Base-by-base conservation (phyloP, 768 basidiomycete genomes). In the Amanita pseudoporphyria region DNA sequence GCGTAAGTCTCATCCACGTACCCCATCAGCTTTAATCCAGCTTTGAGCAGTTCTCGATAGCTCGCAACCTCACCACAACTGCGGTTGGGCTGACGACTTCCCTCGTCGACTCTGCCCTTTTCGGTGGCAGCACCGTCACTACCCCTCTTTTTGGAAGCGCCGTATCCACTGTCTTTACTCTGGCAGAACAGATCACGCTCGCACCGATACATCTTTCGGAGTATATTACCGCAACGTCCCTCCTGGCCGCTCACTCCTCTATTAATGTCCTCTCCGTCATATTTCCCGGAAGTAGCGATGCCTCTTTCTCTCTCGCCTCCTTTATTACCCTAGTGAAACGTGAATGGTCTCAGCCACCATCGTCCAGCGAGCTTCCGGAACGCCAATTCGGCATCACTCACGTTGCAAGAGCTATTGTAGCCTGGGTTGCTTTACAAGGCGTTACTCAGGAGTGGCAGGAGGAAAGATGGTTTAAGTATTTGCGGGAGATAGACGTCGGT, bases 371-470 rank as follows among this genome's bases (percentile, higher is more conserved):
- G 18, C 69, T 79, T 19, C 84, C 85, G 1, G 72, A 71, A 56
- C 77, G 73, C 52, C 73, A 73, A 37, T 84, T 78, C 55, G 77
- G 82, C 6, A 67, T 87, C 36, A 76, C 76, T 0, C 77, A 85
- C 51, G 73, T 87, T 12, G 78, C 78, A 16, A 72, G 77, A 49
- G 87, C 84, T 0, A 73, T 92, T 18, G 74, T 87, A 6, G 86
- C 80, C 1, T 91, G 87, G 86, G 82, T 82, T 5, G 78, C 85
- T 0, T 66, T 92, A 36, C 89, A 91, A 57, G 81, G 84, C 30
- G 80, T 87, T 37, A 92, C 89, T 0, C 79, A 82, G 57, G 80
- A 87, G 56, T 87, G 82, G 75, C 84, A 87, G 55, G 87, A 91
- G 60, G 71, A 74, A 59, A 68, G 65, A 37, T 87, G 87, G 84